Conservation (phyloP, 176 grass and related monocot species). For the Otatea glauca region DNA sequence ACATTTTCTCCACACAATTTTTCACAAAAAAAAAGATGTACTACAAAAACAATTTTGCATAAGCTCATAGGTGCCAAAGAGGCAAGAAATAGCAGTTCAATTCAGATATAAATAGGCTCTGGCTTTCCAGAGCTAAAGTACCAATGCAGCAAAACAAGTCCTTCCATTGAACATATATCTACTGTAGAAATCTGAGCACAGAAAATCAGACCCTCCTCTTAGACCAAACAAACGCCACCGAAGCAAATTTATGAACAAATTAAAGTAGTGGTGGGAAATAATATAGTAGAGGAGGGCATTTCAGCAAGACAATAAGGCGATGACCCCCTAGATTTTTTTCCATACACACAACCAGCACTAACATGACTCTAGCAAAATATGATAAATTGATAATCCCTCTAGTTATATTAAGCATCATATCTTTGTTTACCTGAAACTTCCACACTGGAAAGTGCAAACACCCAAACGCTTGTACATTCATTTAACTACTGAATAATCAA, state of each 20-base stretch:
- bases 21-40: background rate
- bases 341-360: slow-evolving; percentile 16
- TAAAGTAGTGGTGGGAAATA: background rate
- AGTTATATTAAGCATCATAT: background rate
- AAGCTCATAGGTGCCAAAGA: background rate
- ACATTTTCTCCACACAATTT: background rate
- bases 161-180: background rate
- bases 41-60: background rate
- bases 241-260: background rate
- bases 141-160: background rate
- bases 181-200: background rate
- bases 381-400: background rate
- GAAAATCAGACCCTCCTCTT: background rate
- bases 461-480: background rate
- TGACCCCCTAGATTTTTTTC: background rate
- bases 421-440: slow-evolving; percentile 9
- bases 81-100: background rate
- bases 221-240: background rate
- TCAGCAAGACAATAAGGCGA: slow-evolving; percentile 3
- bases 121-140: slow-evolving; percentile 5
- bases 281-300: background rate
- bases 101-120: background rate
- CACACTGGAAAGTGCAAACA: background rate
- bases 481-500: background rate
- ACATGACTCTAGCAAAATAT: background rate